A percentile compares a stretch with the other conserved stretches of the same genome.
Conservation (phyloP, 257 asterid species). For the Solanum chaucha region DNA sequence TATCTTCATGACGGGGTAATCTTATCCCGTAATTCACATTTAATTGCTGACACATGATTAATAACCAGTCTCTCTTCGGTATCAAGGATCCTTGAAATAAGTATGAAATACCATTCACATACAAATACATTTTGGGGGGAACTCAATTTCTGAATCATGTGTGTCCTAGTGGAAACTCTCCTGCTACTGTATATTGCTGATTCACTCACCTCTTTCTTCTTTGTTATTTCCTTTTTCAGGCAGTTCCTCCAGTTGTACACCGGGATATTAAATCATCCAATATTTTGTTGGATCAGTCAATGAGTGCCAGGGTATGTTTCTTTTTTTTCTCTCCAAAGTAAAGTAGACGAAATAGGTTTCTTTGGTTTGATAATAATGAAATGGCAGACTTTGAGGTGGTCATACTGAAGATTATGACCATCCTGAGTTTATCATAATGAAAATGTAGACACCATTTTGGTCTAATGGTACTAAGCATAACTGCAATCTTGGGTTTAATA, state of each 20-base stretch:
- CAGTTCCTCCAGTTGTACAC: constrained; percentile 92
- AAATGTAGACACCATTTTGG: neutral
- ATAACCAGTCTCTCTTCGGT: neutral
- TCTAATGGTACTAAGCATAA: neutral
- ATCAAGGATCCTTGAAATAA: neutral
- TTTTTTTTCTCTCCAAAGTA: neutral
- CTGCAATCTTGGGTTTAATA: constrained; percentile 1
- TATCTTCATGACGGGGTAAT: constrained; percentile 98
- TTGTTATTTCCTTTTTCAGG: constrained; percentile 38
- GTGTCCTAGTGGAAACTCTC: neutral
- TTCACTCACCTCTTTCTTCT: neutral
- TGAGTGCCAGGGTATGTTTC: constrained; percentile 70
- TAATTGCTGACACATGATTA: neutral
- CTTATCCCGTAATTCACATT: neutral
- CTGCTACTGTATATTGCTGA: neutral
- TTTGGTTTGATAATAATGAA: neutral
- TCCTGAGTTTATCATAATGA: neutral
- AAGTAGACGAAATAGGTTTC: neutral
- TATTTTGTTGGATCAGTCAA: constrained; percentile 78
- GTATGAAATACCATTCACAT: neutral
- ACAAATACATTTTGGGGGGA: neutral
- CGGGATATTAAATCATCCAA: constrained; percentile 92
- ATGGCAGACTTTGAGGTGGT: neutral
- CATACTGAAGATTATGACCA: neutral
- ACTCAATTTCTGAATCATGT: neutral